Base-by-base conservation (phyloP, 257 asterid species). In the Verbascum thapsus region DNA sequence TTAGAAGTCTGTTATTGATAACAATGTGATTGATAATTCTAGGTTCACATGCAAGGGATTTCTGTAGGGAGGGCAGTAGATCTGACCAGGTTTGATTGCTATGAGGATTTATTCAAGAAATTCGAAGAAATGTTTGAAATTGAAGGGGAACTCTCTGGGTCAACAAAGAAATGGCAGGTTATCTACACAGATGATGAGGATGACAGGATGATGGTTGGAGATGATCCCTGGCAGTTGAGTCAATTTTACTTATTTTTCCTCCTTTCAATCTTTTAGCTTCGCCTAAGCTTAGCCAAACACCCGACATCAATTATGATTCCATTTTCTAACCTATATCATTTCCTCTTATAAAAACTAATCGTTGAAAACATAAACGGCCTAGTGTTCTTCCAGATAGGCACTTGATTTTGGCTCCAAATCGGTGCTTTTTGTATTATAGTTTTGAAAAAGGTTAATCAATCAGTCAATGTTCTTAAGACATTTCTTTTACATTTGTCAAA, bases 131-230 rank as follows among this genome's bases (percentile, higher is more conserved):
- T 94, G 96, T 94, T 89, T 61, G 99, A 94, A 74, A 87, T 89
- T 53, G 75, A 49, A 16, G 97, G 96, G 54, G 95, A 87, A 72
- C 94, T 89, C 34, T 64, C 78, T 23, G 95, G 94, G 54, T 66
- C 85, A 43, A 64, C 80, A 35, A 89, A 78, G 83, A 89, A 94
- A 74, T 94, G 99, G 99, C 90, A 85, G 80, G 99, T 94, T 32
- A 94, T 94, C 63, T 94, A 85, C 80, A 86, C 97, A 10, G 99
- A 94, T 72, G 84, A 87, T 54, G 99, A 94, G 78, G 95, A 87
- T 53, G 99, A 94, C 84, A 89, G 81, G 85, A 94, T 94, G 99
- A 87, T 87, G 99, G 99, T 92, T 64, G 99, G 99, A 64, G 99
- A 92, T 61, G 99, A 92, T 67, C 99, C 99, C 18, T 92, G 99